Conservation (phyloP, 257 asterid genomes). For the Phtheirospermum japonicum region DNA sequence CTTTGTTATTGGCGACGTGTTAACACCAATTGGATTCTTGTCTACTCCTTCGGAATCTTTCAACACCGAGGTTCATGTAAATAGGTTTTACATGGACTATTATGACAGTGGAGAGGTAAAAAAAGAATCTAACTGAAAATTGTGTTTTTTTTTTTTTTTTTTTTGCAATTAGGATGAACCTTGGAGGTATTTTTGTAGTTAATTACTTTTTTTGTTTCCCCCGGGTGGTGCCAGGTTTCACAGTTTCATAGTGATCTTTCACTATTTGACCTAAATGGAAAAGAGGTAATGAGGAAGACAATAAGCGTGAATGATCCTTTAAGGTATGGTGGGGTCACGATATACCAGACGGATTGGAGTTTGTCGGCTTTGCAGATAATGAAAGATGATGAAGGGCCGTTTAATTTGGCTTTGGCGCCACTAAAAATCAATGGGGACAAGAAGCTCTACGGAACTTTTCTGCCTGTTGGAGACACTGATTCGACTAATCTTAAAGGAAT, state of each 20-base stretch:
- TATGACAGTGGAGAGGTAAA: constrained; percentile 85
- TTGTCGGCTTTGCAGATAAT: constrained; percentile 67
- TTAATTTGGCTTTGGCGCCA: constrained; percentile 94
- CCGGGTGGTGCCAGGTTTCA: constrained; percentile 50
- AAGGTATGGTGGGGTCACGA: constrained; percentile 79
- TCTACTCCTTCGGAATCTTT: constrained; percentile 79
- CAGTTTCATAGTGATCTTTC: constrained; percentile 91
- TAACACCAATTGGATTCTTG: constrained; percentile 58
- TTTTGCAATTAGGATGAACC: neutral
- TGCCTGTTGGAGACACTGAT: constrained; percentile 60
- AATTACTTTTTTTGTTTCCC: neutral
- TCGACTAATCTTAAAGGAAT: constrained; percentile 69
- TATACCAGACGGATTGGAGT: constrained; percentile 66
- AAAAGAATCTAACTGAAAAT: neutral
- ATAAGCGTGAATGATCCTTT: constrained; percentile 87
- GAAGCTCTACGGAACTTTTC: constrained; percentile 81
- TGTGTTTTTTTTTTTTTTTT: neutral
- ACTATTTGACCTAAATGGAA: constrained; percentile 67
- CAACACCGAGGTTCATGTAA: constrained; percentile 80
- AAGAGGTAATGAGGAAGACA: constrained; percentile 83
- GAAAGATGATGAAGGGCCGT: constrained; percentile 86
- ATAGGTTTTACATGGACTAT: constrained; percentile 74
- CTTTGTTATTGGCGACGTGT: constrained; percentile 70
- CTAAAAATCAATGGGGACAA: constrained; percentile 77
- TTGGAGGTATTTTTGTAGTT: neutral